These are phyloP conservation scores for Sporothrix humicola DNA, from an alignment of 2,329 filamentous ascomycete genomes.

Conservation along the genomic window DNA sequence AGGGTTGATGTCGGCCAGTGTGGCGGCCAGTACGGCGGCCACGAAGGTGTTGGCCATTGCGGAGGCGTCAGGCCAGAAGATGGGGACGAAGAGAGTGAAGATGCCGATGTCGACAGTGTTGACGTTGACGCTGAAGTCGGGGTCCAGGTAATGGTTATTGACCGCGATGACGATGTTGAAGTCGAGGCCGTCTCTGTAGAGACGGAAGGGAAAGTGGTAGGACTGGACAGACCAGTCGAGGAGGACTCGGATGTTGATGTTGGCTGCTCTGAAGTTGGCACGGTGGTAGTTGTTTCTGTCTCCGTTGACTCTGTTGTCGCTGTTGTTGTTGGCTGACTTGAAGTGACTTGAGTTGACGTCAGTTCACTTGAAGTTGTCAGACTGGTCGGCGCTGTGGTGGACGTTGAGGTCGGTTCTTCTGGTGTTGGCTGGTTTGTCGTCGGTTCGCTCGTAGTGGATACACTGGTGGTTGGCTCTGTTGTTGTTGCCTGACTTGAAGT, in stretches of 20 bases:
- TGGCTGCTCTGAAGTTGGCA: not conserved
- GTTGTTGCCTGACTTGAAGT: not conserved
- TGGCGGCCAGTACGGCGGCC: conserved; percentile 2
- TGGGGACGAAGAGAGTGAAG: not conserved
- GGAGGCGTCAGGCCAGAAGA: not conserved
- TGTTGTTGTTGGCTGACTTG: not conserved
- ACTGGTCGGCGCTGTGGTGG: not conserved
- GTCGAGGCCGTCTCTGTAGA: not conserved
- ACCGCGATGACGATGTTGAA: not conserved
- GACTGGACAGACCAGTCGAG: not conserved
- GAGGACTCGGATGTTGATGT: not conserved
- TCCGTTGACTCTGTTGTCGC: not conserved
- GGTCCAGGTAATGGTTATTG: not conserved
- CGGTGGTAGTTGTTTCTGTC: not conserved
- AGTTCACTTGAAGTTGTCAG: not conserved
- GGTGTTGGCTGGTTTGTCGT: not conserved
- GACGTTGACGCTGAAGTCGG: not conserved
- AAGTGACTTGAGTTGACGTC: not conserved
- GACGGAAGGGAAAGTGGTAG: not conserved
- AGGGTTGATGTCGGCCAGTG: not conserved
- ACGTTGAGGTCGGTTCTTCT: not conserved
- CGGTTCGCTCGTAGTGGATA: not conserved
- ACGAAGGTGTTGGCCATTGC: not conserved
- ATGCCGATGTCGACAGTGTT: not conserved
- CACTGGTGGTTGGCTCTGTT: not conserved